Evolutionary conservation across 2,329 filamentous ascomycete genomes (phyloP).

Genomic region (Elsinoe arachidis): DNA sequence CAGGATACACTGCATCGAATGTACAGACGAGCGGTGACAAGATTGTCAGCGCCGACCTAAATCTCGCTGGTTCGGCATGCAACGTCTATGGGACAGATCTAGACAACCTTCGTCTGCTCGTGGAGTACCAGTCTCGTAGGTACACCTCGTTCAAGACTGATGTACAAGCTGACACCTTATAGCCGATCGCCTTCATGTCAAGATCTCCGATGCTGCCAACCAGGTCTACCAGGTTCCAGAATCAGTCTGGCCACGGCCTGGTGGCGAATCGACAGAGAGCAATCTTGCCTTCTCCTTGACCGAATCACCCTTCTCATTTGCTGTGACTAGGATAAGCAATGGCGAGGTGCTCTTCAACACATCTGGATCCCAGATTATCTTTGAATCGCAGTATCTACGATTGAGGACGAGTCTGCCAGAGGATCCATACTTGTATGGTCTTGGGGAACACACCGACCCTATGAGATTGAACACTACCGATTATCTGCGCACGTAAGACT

Average conservation of each 20-base stretch:
- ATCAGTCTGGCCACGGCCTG: slow-evolving; percentile 55
- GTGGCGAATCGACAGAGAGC: slow-evolving; percentile 25
- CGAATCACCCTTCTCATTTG: slow-evolving; percentile 59
- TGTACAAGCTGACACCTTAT: not conserved
- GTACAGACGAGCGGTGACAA: slow-evolving; percentile 33
- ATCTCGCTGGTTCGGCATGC: slow-evolving; percentile 57
- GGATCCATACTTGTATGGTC: slow-evolving; percentile 64
- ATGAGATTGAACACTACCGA: slow-evolving; percentile 60
- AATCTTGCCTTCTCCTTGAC: slow-evolving; percentile 48
- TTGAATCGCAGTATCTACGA: slow-evolving; percentile 69
- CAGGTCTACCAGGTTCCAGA: slow-evolving; percentile 68
- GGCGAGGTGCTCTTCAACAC: slow-evolving; percentile 62
- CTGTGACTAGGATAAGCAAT: slow-evolving; percentile 47
- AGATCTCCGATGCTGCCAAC: slow-evolving; percentile 62
- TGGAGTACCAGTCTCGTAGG: slow-evolving; percentile 54
- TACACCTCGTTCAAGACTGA: slow-evolving; percentile 9
- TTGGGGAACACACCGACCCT: slow-evolving; percentile 61
- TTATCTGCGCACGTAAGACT: slow-evolving; percentile 52
- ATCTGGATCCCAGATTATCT: slow-evolving; percentile 56
- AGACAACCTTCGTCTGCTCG: slow-evolving; percentile 46
- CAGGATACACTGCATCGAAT: slow-evolving; percentile 59
- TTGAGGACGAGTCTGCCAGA: slow-evolving; percentile 61
- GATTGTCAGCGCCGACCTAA: slow-evolving; percentile 47
- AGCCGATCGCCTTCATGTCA: slow-evolving; percentile 57
- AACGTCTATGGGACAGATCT: slow-evolving; percentile 53